Conservation (phyloP, 495 filamentous ascomycete species). For the Sordaria brevicollis region DNA sequence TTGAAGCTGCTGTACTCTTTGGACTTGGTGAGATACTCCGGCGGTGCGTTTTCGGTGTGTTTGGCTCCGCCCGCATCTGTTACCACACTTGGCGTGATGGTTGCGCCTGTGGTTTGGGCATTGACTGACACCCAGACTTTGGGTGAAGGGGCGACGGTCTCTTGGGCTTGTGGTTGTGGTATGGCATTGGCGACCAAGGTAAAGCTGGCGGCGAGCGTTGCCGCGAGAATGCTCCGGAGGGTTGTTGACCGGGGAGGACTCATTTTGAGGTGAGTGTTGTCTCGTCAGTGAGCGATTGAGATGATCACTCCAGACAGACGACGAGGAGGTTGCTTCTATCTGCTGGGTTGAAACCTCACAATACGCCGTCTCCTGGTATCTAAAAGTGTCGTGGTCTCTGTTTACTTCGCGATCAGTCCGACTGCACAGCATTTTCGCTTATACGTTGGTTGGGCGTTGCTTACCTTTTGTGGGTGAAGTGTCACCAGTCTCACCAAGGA, state of each 20-base stretch:
- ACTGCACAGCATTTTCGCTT: neutral
- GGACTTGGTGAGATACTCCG: constrained; percentile 6
- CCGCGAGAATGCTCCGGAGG: neutral
- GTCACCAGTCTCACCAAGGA: neutral
- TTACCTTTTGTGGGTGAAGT: neutral
- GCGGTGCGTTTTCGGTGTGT: constrained; percentile 13
- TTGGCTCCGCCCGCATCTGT: constrained; percentile 10
- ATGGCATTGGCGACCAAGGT: neutral
- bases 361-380: neutral
- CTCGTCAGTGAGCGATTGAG: neutral
- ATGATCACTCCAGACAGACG: neutral
- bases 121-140: constrained; percentile 20
- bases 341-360: neutral
- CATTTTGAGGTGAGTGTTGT: neutral
- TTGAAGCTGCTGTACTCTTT: constrained; percentile 18
- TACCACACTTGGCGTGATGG: constrained; percentile 14
- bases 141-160: constrained; percentile 1
- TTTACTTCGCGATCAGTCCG: neutral
- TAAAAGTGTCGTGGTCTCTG: neutral
- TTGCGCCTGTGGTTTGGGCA: constrained; percentile 9
- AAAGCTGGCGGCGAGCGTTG: neutral
- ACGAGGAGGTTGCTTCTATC: neutral
- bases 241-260: neutral
- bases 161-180: constrained; percentile 5
- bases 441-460: neutral